A percentile compares a stretch with the other conserved stretches of the same genome.
phyloP scores from a whole-genome alignment of 75 land plant genomes.

The Picea sitchensis region DNA sequence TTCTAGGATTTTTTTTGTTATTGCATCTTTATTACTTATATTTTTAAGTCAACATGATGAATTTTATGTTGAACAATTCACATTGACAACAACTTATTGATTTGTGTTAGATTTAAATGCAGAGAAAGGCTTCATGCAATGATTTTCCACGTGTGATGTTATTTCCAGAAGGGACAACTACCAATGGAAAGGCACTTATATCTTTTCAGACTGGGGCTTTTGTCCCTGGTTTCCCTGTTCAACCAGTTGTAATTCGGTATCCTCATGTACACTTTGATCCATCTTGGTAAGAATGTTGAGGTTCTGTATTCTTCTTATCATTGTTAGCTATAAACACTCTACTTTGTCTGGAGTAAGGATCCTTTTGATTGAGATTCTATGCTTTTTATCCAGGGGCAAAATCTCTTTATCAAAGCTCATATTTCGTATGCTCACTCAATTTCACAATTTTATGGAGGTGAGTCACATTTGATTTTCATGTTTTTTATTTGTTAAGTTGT shows the following conservation, averaged over 20 bases:
- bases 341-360: background rate
- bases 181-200: constrained; percentile 79
- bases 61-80: background rate
- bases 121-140: constrained; percentile 72
- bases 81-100: constrained; percentile 13
- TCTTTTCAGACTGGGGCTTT: constrained; percentile 94
- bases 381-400: constrained; percentile 61
- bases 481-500: too few species aligned
- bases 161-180: constrained; percentile 97
- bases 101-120: constrained; percentile 25
- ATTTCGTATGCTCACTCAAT: constrained; percentile 87
- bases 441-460: constrained; percentile 88
- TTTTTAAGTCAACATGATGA: too few species aligned
- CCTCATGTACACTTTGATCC: constrained; percentile 90
- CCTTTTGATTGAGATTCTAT: background rate
- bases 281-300: constrained; percentile 66
- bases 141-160: constrained; percentile 79
- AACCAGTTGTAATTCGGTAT: constrained; percentile 89
- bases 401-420: constrained; percentile 73
- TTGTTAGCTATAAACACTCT: background rate
- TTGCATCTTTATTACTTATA: too few species aligned
- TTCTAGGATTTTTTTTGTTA: too few species aligned
- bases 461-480: too few species aligned
- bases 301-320: background rate
- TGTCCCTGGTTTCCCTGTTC: constrained; percentile 76